These are phyloP conservation scores for Rhynchospora tenuis DNA, from an alignment of 176 grass and related monocot species.

Conservation along the genomic window DNA sequence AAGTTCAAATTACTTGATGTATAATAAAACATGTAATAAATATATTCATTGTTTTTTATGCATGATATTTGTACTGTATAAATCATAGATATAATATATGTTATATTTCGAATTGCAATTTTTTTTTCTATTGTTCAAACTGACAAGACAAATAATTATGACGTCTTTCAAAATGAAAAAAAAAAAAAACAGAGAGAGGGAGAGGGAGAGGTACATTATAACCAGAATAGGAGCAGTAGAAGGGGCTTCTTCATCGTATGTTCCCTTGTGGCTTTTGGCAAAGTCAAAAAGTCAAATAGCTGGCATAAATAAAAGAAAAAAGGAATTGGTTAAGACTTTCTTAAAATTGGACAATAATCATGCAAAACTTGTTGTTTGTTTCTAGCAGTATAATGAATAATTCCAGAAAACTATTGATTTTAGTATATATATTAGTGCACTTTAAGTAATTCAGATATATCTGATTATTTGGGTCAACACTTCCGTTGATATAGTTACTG, in stretches of 20 bases:
- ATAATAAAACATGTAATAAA: too few relatives aligned
- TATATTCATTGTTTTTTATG: too few relatives aligned
- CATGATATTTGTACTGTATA: too few relatives aligned
- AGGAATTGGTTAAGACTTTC: neutral
- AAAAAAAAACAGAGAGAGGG: too few relatives aligned
- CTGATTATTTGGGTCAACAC: neutral
- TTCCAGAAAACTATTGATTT: neutral
- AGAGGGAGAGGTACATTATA: constrained; percentile 42
- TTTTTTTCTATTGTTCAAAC: too few relatives aligned
- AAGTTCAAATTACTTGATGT: too few relatives aligned
- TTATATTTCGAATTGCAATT: too few relatives aligned
- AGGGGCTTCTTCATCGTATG: constrained; percentile 91
- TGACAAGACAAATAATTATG: too few relatives aligned
- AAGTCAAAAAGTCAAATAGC: constrained; percentile 71
- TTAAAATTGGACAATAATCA: neutral
- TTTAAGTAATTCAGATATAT: neutral
- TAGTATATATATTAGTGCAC: neutral
- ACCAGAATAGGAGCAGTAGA: constrained; percentile 97
- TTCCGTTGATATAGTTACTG: neutral
- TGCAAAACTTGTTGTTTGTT: neutral
- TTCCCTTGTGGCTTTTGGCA: constrained; percentile 61
- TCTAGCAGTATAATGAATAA: neutral
- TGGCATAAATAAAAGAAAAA: constrained; percentile 10
- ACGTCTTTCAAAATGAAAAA: too few relatives aligned
- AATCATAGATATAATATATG: too few relatives aligned